These are phyloP conservation scores for Leptographium radiaticola DNA, from an alignment of 2,329 filamentous ascomycete species.

Conservation along the genomic window DNA sequence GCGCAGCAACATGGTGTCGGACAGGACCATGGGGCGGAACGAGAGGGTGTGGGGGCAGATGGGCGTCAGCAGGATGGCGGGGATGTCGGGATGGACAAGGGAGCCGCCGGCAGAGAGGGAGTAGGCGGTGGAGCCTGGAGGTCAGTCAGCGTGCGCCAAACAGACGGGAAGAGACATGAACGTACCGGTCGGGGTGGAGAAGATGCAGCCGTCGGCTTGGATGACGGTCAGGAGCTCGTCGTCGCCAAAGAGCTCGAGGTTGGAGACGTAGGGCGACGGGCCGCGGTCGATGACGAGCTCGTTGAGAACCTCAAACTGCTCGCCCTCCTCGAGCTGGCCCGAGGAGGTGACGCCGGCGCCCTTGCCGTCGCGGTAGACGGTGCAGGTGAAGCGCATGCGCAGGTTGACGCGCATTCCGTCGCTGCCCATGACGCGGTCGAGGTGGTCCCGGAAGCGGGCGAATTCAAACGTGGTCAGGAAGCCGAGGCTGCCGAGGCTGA, in stretches of 20 bases:
- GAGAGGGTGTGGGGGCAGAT: conserved; percentile 96
- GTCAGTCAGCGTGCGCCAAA: conserved; percentile 8
- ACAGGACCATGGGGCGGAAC: conserved; percentile 95
- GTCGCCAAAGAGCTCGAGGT: conserved; percentile 90
- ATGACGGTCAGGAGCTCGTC: conserved; percentile 90
- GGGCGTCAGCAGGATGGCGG: conserved; percentile 88
- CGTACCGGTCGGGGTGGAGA: conserved; percentile 79
- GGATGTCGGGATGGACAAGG: conserved; percentile 91
- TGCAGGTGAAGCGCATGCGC: conserved; percentile 98
- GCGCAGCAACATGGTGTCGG: conserved; percentile 83
- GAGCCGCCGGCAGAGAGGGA: conserved; percentile 91
- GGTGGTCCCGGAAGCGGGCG: conserved; percentile 71
- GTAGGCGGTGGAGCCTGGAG: conserved; percentile 69
- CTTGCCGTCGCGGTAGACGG: conserved; percentile 64
- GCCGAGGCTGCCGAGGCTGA: conserved; percentile 73
- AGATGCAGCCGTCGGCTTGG: conserved; percentile 94
- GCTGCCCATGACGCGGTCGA: conserved; percentile 84
- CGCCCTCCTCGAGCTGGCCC: conserved; percentile 65
- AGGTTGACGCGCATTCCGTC: conserved; percentile 94
- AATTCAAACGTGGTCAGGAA: conserved; percentile 86
- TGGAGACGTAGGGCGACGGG: conserved; percentile 91
- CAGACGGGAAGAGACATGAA: not conserved
- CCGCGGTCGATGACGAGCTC: conserved; percentile 97
- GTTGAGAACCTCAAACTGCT: conserved; percentile 96
- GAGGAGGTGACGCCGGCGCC: conserved; percentile 25